Percentiles rank a stretch among this genome's conserved stretches.
phyloP scores from a whole-genome alignment of 2,329 filamentous ascomycete genomes.

The Leptographium lundbergii region DNA sequence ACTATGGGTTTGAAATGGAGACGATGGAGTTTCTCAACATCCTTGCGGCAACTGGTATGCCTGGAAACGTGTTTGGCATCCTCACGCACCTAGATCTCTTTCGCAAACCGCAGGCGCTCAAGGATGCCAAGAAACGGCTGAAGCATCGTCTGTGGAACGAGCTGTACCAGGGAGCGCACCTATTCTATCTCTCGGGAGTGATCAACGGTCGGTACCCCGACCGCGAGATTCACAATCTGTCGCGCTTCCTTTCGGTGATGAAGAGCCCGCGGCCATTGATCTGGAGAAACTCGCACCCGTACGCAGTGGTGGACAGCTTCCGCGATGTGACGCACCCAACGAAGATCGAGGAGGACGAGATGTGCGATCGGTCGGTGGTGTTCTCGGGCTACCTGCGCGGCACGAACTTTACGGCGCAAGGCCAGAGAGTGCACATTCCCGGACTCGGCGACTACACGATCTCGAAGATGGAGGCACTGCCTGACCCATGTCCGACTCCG shows the following conservation, averaged over 20 bases:
- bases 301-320: constrained; percentile 86
- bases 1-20: constrained; percentile 99
- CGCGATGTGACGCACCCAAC: constrained; percentile 91
- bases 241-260: constrained; percentile 94
- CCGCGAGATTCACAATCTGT: constrained; percentile 89
- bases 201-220: constrained; percentile 96
- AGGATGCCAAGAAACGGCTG: constrained; percentile 87
- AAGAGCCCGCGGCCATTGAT: constrained; percentile 95
- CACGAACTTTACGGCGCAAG: constrained; percentile 79
- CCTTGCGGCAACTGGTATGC: constrained; percentile 89
- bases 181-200: constrained; percentile 94
- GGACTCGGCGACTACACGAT: constrained; percentile 84
- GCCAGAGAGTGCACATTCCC: constrained; percentile 81
- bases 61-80: constrained; percentile 94
- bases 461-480: constrained; percentile 70
- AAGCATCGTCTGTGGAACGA: constrained; percentile 97
- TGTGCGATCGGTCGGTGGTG: constrained; percentile 82
- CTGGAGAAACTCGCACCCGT: constrained; percentile 94
- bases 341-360: constrained; percentile 74
- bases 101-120: constrained; percentile 80
- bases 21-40: constrained; percentile 99
- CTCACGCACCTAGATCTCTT: constrained; percentile 94
- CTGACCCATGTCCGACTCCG: constrained; percentile 91
- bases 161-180: constrained; percentile 88
- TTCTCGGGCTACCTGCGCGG: constrained; percentile 89